Percentiles rank a stretch among this genome's conserved stretches.
Conservation (phyloP, 2,329 filamentous ascomycete species). For the Knoxdaviesia proteae region DNA sequence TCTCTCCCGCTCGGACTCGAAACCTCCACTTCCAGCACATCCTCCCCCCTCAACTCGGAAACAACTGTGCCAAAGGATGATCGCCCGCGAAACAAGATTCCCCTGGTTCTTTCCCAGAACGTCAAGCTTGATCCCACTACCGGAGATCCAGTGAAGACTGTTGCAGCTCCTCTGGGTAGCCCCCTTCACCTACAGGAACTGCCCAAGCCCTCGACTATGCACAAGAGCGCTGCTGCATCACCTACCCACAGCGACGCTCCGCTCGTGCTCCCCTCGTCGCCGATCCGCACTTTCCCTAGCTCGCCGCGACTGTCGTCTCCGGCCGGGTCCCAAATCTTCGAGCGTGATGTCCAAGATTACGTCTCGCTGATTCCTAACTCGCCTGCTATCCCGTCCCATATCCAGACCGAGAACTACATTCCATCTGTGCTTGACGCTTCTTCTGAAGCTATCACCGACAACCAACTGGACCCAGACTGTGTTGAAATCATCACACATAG, state of each 20-base stretch:
- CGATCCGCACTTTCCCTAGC: slow-evolving; percentile 41
- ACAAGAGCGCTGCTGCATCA: slow-evolving; percentile 18
- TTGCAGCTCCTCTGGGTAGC: too few species aligned
- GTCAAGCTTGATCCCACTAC: too few species aligned
- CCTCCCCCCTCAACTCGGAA: too few species aligned
- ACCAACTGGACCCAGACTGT: slow-evolving; percentile 62
- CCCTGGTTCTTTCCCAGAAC: too few species aligned
- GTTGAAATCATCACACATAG: slow-evolving; percentile 85
- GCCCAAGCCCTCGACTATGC: slow-evolving; percentile 15
- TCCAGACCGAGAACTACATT: slow-evolving; percentile 85
- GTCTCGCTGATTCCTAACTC: slow-evolving; percentile 46
- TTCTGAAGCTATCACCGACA: slow-evolving; percentile 77
- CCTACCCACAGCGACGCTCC: slow-evolving; percentile 20
- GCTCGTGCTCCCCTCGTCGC: slow-evolving; percentile 35
- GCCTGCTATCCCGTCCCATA: slow-evolving; percentile 78
- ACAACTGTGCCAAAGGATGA: too few species aligned
- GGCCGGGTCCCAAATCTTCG: slow-evolving; percentile 67
- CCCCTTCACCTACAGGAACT: background rate
- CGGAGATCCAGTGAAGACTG: too few species aligned
- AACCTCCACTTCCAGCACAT: too few species aligned
- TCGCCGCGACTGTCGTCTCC: slow-evolving; percentile 64
- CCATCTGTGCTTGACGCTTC: slow-evolving; percentile 80
- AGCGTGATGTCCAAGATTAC: slow-evolving; percentile 80
- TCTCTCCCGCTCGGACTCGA: too few species aligned
- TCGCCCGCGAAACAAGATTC: too few species aligned